These are phyloP conservation scores for Dactylellina haptotyla DNA, from an alignment of 2,329 filamentous ascomycete species.

Conservation along the genomic window DNA sequence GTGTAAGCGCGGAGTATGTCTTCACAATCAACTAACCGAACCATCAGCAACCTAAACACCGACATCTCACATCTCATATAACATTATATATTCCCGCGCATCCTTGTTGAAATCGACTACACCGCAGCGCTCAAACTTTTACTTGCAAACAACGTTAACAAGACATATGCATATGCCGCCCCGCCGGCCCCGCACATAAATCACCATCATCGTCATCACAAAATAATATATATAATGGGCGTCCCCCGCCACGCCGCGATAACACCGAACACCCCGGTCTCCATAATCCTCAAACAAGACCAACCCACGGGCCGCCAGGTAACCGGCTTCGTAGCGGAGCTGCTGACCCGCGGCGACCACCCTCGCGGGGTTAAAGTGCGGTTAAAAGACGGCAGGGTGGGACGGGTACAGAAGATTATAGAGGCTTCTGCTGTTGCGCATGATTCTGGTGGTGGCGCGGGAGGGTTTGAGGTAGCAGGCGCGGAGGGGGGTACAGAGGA, in stretches of 20 bases:
- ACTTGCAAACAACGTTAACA: background rate
- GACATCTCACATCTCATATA: no score
- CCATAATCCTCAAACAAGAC: slow-evolving; percentile 79
- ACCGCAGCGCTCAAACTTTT: background rate
- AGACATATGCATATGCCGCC: slow-evolving; percentile 53
- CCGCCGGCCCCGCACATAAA: background rate
- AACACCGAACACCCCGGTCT: slow-evolving; percentile 73
- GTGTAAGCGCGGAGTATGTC: no score
- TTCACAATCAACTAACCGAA: no score
- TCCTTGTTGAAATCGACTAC: no score
- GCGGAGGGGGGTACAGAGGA: background rate
- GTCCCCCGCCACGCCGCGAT: slow-evolving; percentile 66
- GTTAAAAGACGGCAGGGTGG: slow-evolving; percentile 75
- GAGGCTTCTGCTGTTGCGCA: slow-evolving; percentile 41
- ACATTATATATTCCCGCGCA: no score
- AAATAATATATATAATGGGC: slow-evolving; percentile 31
- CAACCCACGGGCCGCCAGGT: slow-evolving; percentile 79
- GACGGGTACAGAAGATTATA: slow-evolving; percentile 75
- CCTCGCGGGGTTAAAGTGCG: slow-evolving; percentile 82
- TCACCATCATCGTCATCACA: background rate
- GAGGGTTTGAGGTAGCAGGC: background rate
- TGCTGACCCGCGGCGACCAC: slow-evolving; percentile 78
- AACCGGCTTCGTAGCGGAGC: slow-evolving; percentile 71
- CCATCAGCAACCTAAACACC: no score
- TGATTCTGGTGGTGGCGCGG: slow-evolving; percentile 26